Evolutionary conservation across 139 green algal genomes (phyloP).

Genomic region (Micractinium conductrix): DNA sequence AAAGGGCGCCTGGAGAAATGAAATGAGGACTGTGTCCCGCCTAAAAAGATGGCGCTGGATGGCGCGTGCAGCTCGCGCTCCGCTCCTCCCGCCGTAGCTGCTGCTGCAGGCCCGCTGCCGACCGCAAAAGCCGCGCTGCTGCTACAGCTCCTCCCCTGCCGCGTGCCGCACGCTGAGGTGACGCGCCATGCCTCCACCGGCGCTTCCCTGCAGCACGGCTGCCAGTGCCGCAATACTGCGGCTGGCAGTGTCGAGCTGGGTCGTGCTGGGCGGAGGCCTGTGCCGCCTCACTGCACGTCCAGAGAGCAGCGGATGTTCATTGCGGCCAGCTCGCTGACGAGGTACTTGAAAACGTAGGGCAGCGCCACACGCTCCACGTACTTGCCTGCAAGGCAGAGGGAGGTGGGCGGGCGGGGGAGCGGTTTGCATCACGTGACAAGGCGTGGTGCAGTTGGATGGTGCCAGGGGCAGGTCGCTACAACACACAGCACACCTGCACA

Average conservation of each 20-base stretch:
- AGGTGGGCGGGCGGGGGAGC: background rate
- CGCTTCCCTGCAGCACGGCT: background rate
- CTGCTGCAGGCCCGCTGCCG: background rate
- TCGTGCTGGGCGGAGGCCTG: too few species aligned
- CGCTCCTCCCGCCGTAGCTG: background rate
- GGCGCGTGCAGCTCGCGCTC: too few species aligned
- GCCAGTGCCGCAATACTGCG: too few species aligned
- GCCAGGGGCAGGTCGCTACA: too few species aligned
- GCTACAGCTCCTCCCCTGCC: background rate
- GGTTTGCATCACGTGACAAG: background rate
- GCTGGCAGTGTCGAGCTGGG: too few species aligned
- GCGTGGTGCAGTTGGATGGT: too few species aligned
- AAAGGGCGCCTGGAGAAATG: too few species aligned
- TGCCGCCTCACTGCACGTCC: slow-evolving; percentile 41
- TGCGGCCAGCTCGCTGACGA: slow-evolving; percentile 86
- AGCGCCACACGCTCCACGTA: slow-evolving; percentile 82
- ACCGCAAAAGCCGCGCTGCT: background rate
- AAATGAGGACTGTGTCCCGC: too few species aligned
- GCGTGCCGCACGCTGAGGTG: background rate
- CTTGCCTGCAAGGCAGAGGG: slow-evolving; percentile 6
- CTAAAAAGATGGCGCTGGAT: too few species aligned
- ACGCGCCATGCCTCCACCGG: background rate
- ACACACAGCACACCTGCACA: too few species aligned
- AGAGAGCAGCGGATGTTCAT: slow-evolving; percentile 90
- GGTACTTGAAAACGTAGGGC: slow-evolving; percentile 88